Conservation (phyloP, 2,329 filamentous ascomycete genomes). For the Mariannaea elegans region DNA sequence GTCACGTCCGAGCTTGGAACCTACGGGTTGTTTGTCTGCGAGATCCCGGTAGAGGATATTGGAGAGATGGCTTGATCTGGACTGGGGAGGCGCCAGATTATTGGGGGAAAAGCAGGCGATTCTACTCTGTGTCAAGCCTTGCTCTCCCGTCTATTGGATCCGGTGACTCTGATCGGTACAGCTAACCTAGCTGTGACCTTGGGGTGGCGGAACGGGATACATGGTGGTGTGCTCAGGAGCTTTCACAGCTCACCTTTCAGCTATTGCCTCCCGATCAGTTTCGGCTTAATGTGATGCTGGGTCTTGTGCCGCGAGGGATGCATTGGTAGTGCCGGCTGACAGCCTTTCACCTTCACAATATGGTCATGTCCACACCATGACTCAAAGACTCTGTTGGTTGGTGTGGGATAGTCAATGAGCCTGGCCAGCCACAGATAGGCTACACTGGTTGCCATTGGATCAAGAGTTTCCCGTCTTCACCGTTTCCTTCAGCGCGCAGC, state of each 20-base stretch:
- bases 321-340: conserved; percentile 34
- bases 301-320: conserved; percentile 28
- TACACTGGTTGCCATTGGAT: conserved; percentile 31
- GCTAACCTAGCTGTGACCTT: conserved; percentile 27
- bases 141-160: conserved; percentile 22
- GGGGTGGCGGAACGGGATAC: conserved; percentile 33
- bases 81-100: conserved; percentile 25
- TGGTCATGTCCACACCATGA: conserved; percentile 33
- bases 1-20: conserved; percentile 30
- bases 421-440: conserved; percentile 22
- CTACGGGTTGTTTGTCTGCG: conserved; percentile 28
- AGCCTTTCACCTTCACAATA: conserved; percentile 22
- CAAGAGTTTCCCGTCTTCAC: conserved; percentile 21
- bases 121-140: conserved; percentile 24
- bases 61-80: conserved; percentile 34
- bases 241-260: conserved; percentile 7
- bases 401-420: conserved; percentile 17
- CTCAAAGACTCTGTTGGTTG: conserved; percentile 32
- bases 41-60: conserved; percentile 28
- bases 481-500: conserved; percentile 30
- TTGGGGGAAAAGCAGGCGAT: conserved; percentile 26
- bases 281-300: conserved; percentile 23
- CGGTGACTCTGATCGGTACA: conserved; percentile 21
- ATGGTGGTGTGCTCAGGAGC: conserved; percentile 32
- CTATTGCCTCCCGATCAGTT: conserved; percentile 19